phyloP scores from a whole-genome alignment of 2,329 filamentous ascomycete species.

The Cladosporium velox region DNA sequence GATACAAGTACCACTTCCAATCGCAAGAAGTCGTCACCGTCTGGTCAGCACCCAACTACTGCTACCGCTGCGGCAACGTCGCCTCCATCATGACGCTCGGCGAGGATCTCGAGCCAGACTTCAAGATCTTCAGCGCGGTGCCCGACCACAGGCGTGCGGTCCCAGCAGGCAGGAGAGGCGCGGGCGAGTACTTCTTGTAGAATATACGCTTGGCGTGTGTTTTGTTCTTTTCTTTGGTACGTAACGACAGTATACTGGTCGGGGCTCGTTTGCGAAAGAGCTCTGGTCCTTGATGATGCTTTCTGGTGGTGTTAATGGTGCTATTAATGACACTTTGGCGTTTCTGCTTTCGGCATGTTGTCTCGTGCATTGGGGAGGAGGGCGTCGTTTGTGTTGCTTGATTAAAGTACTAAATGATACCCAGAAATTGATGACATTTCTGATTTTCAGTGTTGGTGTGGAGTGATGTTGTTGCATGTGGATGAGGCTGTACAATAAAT shows the following conservation, averaged over 20 bases:
- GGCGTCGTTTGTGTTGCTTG: neutral
- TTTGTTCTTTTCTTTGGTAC: neutral
- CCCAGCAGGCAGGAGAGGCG: conserved; percentile 60
- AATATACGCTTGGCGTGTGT: neutral
- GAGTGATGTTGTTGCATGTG: neutral
- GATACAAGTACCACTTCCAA: conserved; percentile 89
- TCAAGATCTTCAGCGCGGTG: conserved; percentile 90
- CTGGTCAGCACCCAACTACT: conserved; percentile 93
- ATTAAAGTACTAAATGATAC: conserved; percentile 17
- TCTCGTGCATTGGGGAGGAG: neutral
- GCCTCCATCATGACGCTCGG: conserved; percentile 86
- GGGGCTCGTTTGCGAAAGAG: neutral
- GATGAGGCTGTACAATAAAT: neutral
- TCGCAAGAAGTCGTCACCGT: conserved; percentile 90
- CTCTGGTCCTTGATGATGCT: neutral
- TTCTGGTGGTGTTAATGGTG: neutral
- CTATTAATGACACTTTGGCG: neutral
- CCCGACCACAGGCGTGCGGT: conserved; percentile 81
- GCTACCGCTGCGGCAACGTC: conserved; percentile 91
- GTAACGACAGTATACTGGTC: conserved; percentile 7
- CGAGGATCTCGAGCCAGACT: conserved; percentile 81
- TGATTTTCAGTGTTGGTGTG: neutral
- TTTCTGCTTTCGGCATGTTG: neutral
- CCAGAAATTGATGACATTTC: conserved; percentile 16
- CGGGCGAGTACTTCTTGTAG: conserved; percentile 56